Evolutionary conservation across 106 monocot genomes (phyloP).

Genomic region (Vanilla planifolia): DNA sequence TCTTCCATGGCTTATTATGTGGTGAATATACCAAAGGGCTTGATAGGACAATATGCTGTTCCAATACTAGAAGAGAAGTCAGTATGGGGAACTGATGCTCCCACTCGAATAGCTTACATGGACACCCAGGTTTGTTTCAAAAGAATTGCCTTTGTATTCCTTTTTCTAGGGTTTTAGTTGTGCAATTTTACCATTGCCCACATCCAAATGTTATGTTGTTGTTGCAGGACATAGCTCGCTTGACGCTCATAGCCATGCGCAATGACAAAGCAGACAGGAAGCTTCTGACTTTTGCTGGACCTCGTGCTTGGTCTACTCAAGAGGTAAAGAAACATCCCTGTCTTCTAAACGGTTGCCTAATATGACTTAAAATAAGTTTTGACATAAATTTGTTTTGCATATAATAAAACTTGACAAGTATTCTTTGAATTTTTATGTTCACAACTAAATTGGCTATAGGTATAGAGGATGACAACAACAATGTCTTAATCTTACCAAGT

Average conservation of each 20-base stretch:
- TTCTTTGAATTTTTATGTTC: too few relatives aligned
- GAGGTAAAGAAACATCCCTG: constrained; percentile 36
- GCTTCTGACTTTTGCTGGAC: constrained; percentile 89
- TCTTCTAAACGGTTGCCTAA: neutral
- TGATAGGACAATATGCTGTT: constrained; percentile 99
- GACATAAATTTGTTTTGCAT: too few relatives aligned
- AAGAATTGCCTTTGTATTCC: neutral
- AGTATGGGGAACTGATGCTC: constrained; percentile 99
- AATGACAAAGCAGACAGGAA: constrained; percentile 75
- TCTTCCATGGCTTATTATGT: too few relatives aligned
- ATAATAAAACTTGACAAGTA: too few relatives aligned
- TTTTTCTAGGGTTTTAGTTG: neutral
- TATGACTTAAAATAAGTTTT: neutral
- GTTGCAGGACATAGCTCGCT: constrained; percentile 86
- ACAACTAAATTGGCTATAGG: too few relatives aligned
- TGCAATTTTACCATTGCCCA: neutral
- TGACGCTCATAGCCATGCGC: constrained; percentile 89
- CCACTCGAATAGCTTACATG: constrained; percentile 98
- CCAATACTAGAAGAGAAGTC: constrained; percentile 98
- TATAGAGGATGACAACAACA: too few relatives aligned
- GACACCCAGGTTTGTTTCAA: constrained; percentile 72
- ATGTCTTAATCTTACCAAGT: too few relatives aligned
- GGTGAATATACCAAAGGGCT: constrained; percentile 38
- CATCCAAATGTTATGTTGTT: neutral
- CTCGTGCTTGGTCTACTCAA: constrained; percentile 99